Evolutionary conservation across 164 flowering plant genomes (phyloP).

Genomic region (Umbilicus rupestris): DNA sequence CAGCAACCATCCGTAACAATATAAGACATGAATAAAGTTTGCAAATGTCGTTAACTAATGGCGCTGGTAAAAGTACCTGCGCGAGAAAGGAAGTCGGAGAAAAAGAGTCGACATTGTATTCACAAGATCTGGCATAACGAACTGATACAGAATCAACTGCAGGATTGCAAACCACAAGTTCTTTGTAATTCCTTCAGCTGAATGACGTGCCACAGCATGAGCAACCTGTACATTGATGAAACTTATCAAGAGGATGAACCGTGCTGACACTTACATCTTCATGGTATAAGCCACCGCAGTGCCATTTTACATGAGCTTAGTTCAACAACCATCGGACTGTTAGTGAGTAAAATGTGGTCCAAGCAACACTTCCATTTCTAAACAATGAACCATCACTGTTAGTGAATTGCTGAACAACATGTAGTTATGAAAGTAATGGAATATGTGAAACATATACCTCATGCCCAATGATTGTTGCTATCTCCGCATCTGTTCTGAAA

Average conservation of each 20-base stretch:
- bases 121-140: slow-evolving; percentile 59
- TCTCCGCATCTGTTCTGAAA: slow-evolving; percentile 61
- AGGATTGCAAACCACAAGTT: slow-evolving; percentile 62
- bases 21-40: no score
- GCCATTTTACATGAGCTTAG: no score
- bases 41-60: no score
- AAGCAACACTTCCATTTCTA: background rate
- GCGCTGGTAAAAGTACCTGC: slow-evolving; percentile 33
- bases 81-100: slow-evolving; percentile 64
- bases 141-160: slow-evolving; percentile 52
- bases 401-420: background rate
- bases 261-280: no score
- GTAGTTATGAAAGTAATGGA: background rate
- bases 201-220: slow-evolving; percentile 81
- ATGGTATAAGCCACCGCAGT: no score
- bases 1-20: no score
- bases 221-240: slow-evolving; percentile 41
- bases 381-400: background rate
- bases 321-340: no score
- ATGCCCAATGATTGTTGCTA: slow-evolving; percentile 79
- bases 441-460: slow-evolving; percentile 43
- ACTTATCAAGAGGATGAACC: background rate
- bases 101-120: slow-evolving; percentile 51
- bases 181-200: slow-evolving; percentile 67
- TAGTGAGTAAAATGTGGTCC: no score